Conservation (phyloP, 441 rosid species). For the Gossypium schwendimanii region DNA sequence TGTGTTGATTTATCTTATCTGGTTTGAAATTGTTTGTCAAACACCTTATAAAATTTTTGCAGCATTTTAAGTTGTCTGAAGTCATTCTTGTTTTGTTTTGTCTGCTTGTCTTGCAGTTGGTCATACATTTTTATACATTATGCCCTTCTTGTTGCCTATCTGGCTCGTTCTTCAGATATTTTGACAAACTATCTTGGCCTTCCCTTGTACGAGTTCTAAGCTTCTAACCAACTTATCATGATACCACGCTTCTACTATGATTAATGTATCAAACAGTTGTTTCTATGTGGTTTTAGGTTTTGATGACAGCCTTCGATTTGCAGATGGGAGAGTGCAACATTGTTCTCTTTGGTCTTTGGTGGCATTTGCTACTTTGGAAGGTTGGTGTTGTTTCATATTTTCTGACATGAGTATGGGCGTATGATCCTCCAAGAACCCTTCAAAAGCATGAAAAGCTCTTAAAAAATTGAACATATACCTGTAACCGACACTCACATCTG, state of each 20-base stretch:
- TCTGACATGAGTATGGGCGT: neutral
- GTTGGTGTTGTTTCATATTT: constrained; percentile 26
- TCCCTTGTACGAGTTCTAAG: constrained; percentile 48
- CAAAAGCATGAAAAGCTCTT: neutral
- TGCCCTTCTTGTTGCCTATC: constrained; percentile 81
- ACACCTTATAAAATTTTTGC: neutral
- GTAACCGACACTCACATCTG: neutral
- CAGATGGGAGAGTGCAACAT: constrained; percentile 88
- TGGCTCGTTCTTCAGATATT: constrained; percentile 93
- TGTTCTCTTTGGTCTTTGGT: constrained; percentile 69
- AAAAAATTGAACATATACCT: neutral
- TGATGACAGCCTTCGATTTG: constrained; percentile 39
- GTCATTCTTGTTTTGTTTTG: constrained; percentile 6
- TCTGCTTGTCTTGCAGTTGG: constrained; percentile 60
- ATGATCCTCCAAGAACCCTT: neutral
- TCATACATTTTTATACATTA: constrained; percentile 82
- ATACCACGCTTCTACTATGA: neutral
- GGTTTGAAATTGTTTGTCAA: neutral
- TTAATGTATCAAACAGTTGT: constrained; percentile 11
- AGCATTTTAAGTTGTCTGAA: neutral
- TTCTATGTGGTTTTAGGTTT: constrained; percentile 15
- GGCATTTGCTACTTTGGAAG: constrained; percentile 88
- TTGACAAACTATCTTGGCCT: constrained; percentile 65
- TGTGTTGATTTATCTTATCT: neutral
- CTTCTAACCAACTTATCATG: neutral